Evolutionary conservation across 371 early-diverging fungal species (phyloP), one percentile per base, ranked within the genome.

Genomic region (Mortierella sp.): DNA sequence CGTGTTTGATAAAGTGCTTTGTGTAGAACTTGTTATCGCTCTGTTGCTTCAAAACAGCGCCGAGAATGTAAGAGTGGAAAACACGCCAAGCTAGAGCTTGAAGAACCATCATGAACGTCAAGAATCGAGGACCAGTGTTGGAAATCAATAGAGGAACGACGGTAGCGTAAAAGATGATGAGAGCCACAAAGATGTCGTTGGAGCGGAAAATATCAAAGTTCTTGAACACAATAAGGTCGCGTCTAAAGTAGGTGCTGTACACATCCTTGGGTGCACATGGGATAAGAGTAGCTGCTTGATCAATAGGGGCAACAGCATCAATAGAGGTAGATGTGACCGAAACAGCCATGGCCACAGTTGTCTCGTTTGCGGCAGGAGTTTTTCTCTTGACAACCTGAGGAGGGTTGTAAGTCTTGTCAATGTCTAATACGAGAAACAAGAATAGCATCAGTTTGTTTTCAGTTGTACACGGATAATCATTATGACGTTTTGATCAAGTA

Each of bases 1-100:
- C 99, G 81, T 91, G 92, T 80, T 94, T 95, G 76, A 98, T 94
- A 72, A 94, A 97, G 85, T 96, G 96, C 59, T 94, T 90, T 8
- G 94, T 97, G 76, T 96, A 96, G 45, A 89, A 89, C 76, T 95
- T 95, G 72, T 84, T 82, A 10, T 84, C 84, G 57, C 94, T 94
- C 80, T 98, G 98, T 53, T 87, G 81, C 40, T 86, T 86, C 65
- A 98, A 86, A 23, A 98, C 78, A 5, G 76, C 64, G 64, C 98
- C 97, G 26, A 95, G 88, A 0, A 90, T 93, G 65, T 90, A 90
- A 3, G 96, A 93, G 79, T 96, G 93, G 67, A 95, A 83, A 31
- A 95, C 68, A 15, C 96, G 89, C 99, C 99, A 98, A 31, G 94
- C 68, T 1, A 96, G 66, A 0, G 96, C 93, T 73, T 98, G 97